Percentiles rank a stretch among this genome's conserved stretches.
Conservation (phyloP, 2,329 filamentous ascomycete species). For the Fusarium sp. region DNA sequence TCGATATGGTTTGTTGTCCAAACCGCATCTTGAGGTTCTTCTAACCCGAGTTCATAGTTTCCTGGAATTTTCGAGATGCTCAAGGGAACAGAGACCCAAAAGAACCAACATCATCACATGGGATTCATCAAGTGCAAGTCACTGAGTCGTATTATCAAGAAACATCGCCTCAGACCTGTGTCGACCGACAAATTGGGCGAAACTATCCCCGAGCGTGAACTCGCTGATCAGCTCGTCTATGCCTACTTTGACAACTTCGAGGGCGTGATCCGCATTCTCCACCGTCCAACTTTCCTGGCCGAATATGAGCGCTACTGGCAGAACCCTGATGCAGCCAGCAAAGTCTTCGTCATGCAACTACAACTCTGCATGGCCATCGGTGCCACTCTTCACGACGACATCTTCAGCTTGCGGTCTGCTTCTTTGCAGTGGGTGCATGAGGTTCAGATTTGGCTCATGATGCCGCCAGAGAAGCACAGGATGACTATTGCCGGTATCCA, state of each 20-base stretch:
- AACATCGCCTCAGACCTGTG: conserved; percentile 54
- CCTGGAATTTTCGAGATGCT: conserved; percentile 49
- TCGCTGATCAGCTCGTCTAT: conserved; percentile 66
- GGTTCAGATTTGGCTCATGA: conserved; percentile 64
- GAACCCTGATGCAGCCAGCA: conserved; percentile 55
- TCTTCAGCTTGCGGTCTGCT: conserved; percentile 57
- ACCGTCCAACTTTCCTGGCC: conserved; percentile 67
- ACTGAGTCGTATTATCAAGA: conserved; percentile 59
- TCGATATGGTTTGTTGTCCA: conserved; percentile 55
- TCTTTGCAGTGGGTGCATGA: conserved; percentile 67
- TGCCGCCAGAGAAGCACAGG: conserved; percentile 62
- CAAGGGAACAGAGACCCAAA: conserved; percentile 45
- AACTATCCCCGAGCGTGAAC: conserved; percentile 54
- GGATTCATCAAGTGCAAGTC: conserved; percentile 58
- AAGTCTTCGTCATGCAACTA: conserved; percentile 64
- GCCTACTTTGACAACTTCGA: conserved; percentile 69
- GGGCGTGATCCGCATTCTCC: conserved; percentile 68
- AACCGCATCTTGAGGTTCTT: background rate
- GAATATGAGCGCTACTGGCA: conserved; percentile 67
- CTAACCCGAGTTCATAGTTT: conserved; percentile 47
- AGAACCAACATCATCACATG: conserved; percentile 51
- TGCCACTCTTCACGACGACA: conserved; percentile 61
- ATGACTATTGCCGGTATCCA: conserved; percentile 65
- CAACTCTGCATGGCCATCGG: conserved; percentile 68
- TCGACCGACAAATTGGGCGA: conserved; percentile 56